Evolutionary conservation across 2,329 filamentous ascomycete species (phyloP).

Genomic region (Trichoderma citrinoviride): DNA sequence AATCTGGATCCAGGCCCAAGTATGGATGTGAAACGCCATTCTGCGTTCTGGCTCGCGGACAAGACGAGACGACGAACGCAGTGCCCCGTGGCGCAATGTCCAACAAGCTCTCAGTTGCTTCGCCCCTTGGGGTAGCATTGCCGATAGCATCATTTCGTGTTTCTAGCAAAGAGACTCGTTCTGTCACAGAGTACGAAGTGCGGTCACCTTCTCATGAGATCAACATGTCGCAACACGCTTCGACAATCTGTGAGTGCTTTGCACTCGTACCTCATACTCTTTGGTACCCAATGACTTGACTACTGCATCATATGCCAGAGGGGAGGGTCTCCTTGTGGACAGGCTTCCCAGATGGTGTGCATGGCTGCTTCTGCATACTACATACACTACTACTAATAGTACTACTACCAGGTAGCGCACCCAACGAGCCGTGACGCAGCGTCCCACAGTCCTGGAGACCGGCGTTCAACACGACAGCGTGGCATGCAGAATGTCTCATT

Average conservation of each 20-base stretch:
- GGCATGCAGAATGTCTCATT: conserved; percentile 14
- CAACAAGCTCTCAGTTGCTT: not conserved
- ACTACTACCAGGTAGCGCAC: not conserved
- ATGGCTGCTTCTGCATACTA: not conserved
- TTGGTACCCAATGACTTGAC: not conserved
- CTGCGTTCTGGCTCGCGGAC: not conserved
- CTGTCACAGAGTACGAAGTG: not conserved
- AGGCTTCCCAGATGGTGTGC: not conserved
- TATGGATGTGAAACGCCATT: not conserved
- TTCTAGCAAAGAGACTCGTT: not conserved
- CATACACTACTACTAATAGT: conserved; percentile 1
- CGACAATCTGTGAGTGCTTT: not conserved
- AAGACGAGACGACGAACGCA: not conserved
- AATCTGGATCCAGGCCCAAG: not conserved
- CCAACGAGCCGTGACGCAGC: conserved; percentile 5
- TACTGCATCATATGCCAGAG: not conserved
- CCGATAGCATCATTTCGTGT: not conserved
- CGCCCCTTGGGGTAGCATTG: conserved; percentile 1
- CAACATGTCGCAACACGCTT: not conserved
- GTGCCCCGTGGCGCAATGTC: not conserved
- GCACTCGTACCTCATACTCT: no score
- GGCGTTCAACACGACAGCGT: conserved; percentile 14
- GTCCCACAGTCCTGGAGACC: conserved; percentile 19
- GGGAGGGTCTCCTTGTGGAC: not conserved
- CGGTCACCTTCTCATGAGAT: not conserved